phyloP scores from a whole-genome alignment of 305 asterid genomes.

The Andrographis paniculata region DNA sequence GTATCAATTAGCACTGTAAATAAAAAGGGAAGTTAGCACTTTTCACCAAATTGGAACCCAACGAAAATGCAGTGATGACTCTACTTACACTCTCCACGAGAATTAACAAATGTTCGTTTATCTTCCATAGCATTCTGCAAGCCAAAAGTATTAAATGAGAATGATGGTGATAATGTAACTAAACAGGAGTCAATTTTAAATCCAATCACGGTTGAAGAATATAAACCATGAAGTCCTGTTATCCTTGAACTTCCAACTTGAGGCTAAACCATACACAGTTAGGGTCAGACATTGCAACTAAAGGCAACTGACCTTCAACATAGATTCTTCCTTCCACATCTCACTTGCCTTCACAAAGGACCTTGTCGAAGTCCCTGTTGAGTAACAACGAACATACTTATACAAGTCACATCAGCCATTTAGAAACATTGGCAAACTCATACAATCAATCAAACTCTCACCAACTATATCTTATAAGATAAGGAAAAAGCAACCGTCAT shows the following conservation, averaged over 20 bases:
- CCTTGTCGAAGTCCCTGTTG: constrained; percentile 86
- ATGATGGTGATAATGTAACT: background rate
- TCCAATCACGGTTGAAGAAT: no score
- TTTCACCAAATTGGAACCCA: background rate
- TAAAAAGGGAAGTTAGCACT: no score
- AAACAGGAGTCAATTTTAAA: background rate
- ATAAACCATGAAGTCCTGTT: no score
- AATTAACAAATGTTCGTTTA: constrained; percentile 36
- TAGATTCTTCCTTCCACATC: constrained; percentile 96
- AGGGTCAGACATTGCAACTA: background rate
- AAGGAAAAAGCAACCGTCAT: no score
- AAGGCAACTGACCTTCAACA: constrained; percentile 41
- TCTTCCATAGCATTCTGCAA: constrained; percentile 74
- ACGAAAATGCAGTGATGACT: background rate
- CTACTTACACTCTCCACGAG: constrained; percentile 74
- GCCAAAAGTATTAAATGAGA: constrained; percentile 5
- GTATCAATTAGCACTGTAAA: constrained; percentile 61
- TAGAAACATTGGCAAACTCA: constrained; percentile 3
- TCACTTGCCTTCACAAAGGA: constrained; percentile 74
- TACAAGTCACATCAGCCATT: no score
- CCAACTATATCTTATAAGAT: no score
- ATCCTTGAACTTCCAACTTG: no score
- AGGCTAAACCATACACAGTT: no score
- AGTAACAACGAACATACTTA: background rate
- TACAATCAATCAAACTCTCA: constrained; percentile 1